Conservation (phyloP, 495 filamentous ascomycete species). For the Sordaria brevicollis region DNA sequence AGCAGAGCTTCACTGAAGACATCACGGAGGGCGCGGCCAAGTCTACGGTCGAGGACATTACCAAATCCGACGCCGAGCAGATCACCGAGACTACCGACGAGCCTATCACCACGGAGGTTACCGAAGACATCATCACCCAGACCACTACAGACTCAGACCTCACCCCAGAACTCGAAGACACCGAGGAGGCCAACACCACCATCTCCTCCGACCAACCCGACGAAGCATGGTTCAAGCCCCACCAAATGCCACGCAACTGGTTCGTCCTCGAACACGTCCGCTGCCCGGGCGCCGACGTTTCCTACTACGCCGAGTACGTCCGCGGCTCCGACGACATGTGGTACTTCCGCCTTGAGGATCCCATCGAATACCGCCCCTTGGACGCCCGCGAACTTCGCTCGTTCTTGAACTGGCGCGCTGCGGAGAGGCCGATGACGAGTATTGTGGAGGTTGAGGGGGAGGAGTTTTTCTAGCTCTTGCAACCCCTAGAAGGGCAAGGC, state of each 20-base stretch:
- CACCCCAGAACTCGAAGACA: too few relatives aligned
- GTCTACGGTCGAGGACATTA: neutral
- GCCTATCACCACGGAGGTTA: neutral
- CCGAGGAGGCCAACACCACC: neutral
- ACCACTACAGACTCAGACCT: too few relatives aligned
- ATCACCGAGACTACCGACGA: neutral
- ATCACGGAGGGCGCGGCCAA: fast-evolving
- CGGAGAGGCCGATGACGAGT: neutral
- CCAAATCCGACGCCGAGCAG: too few relatives aligned
- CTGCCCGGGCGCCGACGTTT: neutral
- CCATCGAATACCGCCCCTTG: neutral
- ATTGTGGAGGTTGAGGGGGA: neutral
- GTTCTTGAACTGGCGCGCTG: neutral
- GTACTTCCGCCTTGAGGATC: neutral
- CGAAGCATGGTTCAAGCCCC: neutral
- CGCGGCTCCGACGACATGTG: neutral
- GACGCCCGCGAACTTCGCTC: neutral
- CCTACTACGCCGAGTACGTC: neutral
- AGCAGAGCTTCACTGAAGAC: too few relatives aligned
- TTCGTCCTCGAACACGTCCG: neutral
- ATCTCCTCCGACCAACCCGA: neutral
- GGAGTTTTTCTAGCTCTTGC: neutral
- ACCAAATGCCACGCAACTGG: neutral
- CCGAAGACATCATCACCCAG: neutral
- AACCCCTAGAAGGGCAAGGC: neutral